Conservation (phyloP, 2,329 filamentous ascomycete genomes). For the Talaromyces verruculosus region DNA sequence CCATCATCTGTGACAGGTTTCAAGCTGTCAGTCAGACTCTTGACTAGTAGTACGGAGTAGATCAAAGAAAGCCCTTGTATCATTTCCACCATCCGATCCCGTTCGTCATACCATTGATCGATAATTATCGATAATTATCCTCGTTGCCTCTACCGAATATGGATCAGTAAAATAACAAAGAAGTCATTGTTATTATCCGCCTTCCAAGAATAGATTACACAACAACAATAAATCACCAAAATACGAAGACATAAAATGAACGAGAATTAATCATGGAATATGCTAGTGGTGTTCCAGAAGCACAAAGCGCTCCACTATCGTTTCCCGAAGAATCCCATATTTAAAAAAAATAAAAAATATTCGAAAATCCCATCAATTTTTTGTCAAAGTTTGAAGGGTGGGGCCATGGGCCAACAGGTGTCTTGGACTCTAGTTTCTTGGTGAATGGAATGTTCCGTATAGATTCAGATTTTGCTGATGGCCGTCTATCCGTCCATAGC, state of each 20-base stretch:
- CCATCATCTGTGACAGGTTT: constrained; percentile 5
- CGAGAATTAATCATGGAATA: not conserved
- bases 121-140: not conserved
- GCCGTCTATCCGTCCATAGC: not conserved
- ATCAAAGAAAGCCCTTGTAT: constrained; percentile 7
- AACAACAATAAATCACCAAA: not conserved
- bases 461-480: not conserved
- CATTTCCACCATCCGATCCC: not conserved
- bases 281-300: constrained; percentile 3
- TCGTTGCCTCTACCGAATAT: not conserved
- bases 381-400: not conserved
- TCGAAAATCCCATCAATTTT: not conserved
- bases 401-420: not conserved
- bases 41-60: too few species aligned
- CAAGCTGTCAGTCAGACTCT: not conserved
- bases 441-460: constrained; percentile 1
- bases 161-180: not conserved
- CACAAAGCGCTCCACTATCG: constrained; percentile 1
- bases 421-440: not conserved
- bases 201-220: not conserved
- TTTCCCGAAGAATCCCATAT: not conserved
- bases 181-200: not conserved
- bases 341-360: too few species aligned
- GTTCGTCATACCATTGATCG: too few species aligned
- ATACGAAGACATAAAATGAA: not conserved